Percentiles rank a stretch among this genome's conserved stretches.
Conservation (phyloP, 2,329 filamentous ascomycete species). For the Penicillium sp. region DNA sequence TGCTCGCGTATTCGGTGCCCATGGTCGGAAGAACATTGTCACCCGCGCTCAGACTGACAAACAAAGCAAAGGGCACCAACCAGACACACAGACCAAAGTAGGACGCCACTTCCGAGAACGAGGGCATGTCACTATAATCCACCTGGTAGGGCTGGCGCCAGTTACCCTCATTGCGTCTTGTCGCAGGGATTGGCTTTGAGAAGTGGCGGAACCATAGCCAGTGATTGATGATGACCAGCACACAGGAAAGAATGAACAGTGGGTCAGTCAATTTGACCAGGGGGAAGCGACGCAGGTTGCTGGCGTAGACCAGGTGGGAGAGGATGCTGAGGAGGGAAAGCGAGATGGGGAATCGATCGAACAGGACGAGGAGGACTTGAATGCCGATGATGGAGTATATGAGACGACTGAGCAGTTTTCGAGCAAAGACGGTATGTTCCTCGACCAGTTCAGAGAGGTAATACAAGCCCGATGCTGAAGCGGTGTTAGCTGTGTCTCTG, state of each 20-base stretch:
- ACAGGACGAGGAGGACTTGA: constrained; percentile 66
- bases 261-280: constrained; percentile 83
- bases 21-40: constrained; percentile 94
- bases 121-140: constrained; percentile 55
- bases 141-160: constrained; percentile 36
- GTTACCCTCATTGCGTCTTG: constrained; percentile 21
- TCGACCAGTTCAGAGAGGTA: constrained; percentile 97
- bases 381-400: constrained; percentile 76
- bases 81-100: constrained; percentile 97
- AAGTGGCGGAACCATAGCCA: constrained; percentile 96
- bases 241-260: constrained; percentile 76
- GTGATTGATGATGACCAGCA: constrained; percentile 81
- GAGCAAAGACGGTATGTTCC: constrained; percentile 90
- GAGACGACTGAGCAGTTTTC: constrained; percentile 74
- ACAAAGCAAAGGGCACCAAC: constrained; percentile 91
- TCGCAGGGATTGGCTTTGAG: constrained; percentile 54
- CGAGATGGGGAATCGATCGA: constrained; percentile 79
- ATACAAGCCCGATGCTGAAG: constrained; percentile 88
- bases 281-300: constrained; percentile 71
- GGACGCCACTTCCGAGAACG: constrained; percentile 88
- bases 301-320: constrained; percentile 79
- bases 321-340: constrained; percentile 68
- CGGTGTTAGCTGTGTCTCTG: constrained; percentile 8
- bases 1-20: constrained; percentile 66
- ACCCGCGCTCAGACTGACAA: constrained; percentile 86